A percentile compares a stretch with the other conserved stretches of the same genome.
phyloP scores from a whole-genome alignment of 257 asterid genomes.

The Buddleja alternifolia region DNA sequence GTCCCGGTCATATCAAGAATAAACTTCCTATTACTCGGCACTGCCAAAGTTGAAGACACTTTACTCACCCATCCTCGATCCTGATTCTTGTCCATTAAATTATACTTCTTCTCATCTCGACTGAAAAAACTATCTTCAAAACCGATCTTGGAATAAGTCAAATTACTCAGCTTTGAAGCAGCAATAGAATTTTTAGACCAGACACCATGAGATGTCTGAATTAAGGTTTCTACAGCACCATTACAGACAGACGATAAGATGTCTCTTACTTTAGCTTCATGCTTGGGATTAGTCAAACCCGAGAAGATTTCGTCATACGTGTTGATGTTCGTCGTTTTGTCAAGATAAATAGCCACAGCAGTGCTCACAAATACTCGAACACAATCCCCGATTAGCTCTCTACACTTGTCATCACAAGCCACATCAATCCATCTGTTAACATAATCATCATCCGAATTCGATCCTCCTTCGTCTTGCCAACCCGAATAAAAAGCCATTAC shows the following conservation, averaged over 20 bases:
- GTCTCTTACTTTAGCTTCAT: slow-evolving; percentile 54
- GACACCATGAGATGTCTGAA: slow-evolving; percentile 56
- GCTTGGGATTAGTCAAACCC: slow-evolving; percentile 74
- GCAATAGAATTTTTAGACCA: slow-evolving; percentile 27
- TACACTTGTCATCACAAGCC: slow-evolving; percentile 49
- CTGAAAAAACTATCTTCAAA: slow-evolving; percentile 16
- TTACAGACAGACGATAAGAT: slow-evolving; percentile 55
- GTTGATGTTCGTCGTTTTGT: slow-evolving; percentile 62
- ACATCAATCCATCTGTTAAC: slow-evolving; percentile 46
- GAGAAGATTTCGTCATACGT: slow-evolving; percentile 58
- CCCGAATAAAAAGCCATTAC: slow-evolving; percentile 50
- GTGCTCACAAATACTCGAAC: slow-evolving; percentile 60
- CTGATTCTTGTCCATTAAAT: slow-evolving; percentile 18
- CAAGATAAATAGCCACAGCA: slow-evolving; percentile 67
- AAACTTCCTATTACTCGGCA: slow-evolving; percentile 50
- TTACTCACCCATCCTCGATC: slow-evolving; percentile 46
- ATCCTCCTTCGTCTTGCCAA: slow-evolving; percentile 6
- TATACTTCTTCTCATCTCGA: slow-evolving; percentile 25
- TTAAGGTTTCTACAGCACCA: slow-evolving; percentile 60
- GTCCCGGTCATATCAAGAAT: slow-evolving; percentile 59
- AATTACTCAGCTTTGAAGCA: slow-evolving; percentile 1
- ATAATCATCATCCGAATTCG: slow-evolving; percentile 6
- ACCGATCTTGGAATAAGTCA: slow-evolving; percentile 26
- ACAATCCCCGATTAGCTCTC: slow-evolving; percentile 59
- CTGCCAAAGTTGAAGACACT: slow-evolving; percentile 48